Evolutionary conservation across 2,329 filamentous ascomycete species (phyloP).

Genomic region (Aspergillus sclerotialis): DNA sequence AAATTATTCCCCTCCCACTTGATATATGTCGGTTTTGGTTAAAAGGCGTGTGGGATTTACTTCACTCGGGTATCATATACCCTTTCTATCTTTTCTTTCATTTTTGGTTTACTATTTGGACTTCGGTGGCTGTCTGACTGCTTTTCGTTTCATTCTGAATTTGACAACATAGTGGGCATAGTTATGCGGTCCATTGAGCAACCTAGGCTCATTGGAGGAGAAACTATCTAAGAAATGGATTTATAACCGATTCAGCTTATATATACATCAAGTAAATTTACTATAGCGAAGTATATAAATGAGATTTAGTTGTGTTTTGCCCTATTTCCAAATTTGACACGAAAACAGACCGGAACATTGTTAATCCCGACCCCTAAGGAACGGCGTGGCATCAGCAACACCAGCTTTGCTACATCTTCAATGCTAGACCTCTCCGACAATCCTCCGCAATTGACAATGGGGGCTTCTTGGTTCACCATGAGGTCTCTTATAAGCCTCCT

Average conservation of each 20-base stretch:
- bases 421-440: slow-evolving; percentile 8
- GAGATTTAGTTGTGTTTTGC: no score
- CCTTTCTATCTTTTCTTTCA: not conserved
- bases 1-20: not conserved
- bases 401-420: slow-evolving; percentile 19
- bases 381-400: slow-evolving; percentile 29
- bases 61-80: slow-evolving; percentile 1
- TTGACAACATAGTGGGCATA: slow-evolving; percentile 2
- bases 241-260: no score
- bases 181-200: no score
- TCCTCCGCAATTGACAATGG: slow-evolving; percentile 23
- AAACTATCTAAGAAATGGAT: no score
- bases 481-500: slow-evolving; percentile 25
- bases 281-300: no score
- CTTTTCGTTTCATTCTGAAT: slow-evolving; percentile 1
- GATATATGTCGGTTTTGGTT: not conserved
- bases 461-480: slow-evolving; percentile 21
- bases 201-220: no score
- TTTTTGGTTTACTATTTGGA: no score
- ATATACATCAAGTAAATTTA: no score
- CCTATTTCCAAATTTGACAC: no score
- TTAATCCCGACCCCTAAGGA: slow-evolving; percentile 24
- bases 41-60: slow-evolving; percentile 1
- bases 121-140: no score
- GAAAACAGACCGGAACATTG: slow-evolving; percentile 19